Conservation (phyloP, 2,329 filamentous ascomycete species). For the Aspergillus intermedius region DNA sequence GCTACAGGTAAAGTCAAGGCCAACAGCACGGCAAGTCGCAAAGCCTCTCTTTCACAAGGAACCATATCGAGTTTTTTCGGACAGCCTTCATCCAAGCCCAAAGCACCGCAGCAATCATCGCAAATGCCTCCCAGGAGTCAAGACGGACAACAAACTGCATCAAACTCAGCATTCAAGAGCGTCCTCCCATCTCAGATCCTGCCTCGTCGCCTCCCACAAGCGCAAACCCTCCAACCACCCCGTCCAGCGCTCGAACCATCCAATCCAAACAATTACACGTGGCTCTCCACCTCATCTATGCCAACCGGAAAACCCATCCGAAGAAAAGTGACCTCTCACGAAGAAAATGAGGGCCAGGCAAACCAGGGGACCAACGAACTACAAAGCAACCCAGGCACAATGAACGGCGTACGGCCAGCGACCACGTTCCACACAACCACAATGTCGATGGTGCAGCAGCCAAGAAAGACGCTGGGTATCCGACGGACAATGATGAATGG, state of each 20-base stretch:
- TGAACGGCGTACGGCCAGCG: conserved; percentile 20
- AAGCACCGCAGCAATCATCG: conserved; percentile 10
- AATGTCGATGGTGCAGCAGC: conserved; percentile 30
- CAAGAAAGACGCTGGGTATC: conserved; percentile 36
- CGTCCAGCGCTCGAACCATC: conserved; percentile 29
- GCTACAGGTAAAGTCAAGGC: conserved; percentile 21
- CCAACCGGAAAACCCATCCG: conserved; percentile 15
- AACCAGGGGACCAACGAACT: conserved; percentile 15
- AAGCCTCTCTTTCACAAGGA: conserved; percentile 42
- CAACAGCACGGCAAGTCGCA: conserved; percentile 24
- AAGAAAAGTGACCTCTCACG: conserved; percentile 5
- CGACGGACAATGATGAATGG: conserved; percentile 37
- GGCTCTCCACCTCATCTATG: conserved; percentile 23
- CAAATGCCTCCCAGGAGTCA: neutral
- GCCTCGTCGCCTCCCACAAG: conserved; percentile 26
- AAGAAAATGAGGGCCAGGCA: conserved; percentile 7
- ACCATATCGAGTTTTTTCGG: conserved; percentile 49
- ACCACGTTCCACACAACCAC: conserved; percentile 35
- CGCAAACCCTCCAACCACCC: conserved; percentile 20
- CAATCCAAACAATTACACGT: conserved; percentile 29
- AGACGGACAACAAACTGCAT: conserved; percentile 3
- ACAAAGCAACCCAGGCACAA: conserved; percentile 18
- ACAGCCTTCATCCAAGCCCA: conserved; percentile 14
- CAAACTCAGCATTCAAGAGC: conserved; percentile 8
- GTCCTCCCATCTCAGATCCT: conserved; percentile 17